These are phyloP conservation scores for Clarireedia homoeocarpa DNA, from an alignment of 2,329 filamentous ascomycete species.

Conservation along the genomic window DNA sequence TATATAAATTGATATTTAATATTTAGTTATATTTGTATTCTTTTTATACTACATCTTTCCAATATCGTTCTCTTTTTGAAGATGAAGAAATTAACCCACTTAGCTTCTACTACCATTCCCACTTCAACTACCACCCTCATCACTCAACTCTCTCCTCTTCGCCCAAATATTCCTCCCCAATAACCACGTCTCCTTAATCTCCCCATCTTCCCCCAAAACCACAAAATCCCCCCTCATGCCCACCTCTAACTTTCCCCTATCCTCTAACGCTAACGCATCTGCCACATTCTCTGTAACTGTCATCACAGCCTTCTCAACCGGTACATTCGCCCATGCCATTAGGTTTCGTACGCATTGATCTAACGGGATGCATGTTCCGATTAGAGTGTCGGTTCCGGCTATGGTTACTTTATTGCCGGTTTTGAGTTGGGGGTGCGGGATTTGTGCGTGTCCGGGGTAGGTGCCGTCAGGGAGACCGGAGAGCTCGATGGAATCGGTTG, in stretches of 20 bases:
- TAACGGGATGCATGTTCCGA: constrained; percentile 44
- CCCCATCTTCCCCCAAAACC: constrained; percentile 18
- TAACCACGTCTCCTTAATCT: constrained; percentile 23
- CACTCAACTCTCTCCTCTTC: neutral
- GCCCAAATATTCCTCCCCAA: constrained; percentile 17
- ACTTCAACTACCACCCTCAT: neutral
- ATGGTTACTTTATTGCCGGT: constrained; percentile 41
- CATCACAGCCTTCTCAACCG: constrained; percentile 21
- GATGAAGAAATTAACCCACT: no score
- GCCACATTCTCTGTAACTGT: constrained; percentile 28
- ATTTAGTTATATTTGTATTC: no score
- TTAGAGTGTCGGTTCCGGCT: constrained; percentile 43
- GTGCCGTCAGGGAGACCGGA: constrained; percentile 43
- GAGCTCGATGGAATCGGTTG: constrained; percentile 48
- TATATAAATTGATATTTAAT: no score
- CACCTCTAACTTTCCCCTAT: constrained; percentile 21
- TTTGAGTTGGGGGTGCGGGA: constrained; percentile 42
- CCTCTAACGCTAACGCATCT: constrained; percentile 17
- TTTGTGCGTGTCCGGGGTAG: constrained; percentile 44
- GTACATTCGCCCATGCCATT: constrained; percentile 22
- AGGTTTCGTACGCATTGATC: constrained; percentile 41
- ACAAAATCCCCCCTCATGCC: constrained; percentile 26
- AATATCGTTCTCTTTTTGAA: no score
- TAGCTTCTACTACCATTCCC: no score
- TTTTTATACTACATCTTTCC: no score